Evolutionary conservation across 2,329 filamentous ascomycete genomes (phyloP).

Genomic region (Colletotrichum coccodes): DNA sequence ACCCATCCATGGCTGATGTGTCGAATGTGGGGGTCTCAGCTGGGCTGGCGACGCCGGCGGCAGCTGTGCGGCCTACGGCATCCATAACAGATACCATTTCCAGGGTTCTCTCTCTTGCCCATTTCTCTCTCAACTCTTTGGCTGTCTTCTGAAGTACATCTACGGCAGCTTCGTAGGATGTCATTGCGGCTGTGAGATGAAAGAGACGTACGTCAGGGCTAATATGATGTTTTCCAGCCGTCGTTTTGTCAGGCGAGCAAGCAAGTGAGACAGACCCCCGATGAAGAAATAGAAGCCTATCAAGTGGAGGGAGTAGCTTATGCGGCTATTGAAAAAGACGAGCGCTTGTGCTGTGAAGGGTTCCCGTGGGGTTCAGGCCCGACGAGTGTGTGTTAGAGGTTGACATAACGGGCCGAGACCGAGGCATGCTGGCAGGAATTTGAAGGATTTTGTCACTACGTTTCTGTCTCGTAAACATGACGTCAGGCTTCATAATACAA

Average conservation of each 20-base stretch:
- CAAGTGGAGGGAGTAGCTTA: background rate
- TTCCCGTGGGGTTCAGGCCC: background rate
- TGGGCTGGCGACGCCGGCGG: background rate
- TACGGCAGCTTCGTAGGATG: background rate
- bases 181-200: background rate
- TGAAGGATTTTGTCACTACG: background rate
- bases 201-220: background rate
- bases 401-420: background rate
- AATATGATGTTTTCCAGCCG: background rate
- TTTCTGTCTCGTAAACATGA: background rate
- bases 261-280: background rate
- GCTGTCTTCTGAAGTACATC: background rate
- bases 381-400: background rate
- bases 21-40: background rate
- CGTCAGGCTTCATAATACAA: background rate
- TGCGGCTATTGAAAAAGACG: background rate
- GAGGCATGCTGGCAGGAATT: background rate
- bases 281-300: background rate
- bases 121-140: background rate
- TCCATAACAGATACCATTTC: background rate
- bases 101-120: background rate
- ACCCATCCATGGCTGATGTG: slow-evolving; percentile 1
- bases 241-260: background rate
- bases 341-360: background rate
- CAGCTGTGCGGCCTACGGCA: background rate